Evolutionary conservation across 139 green algal species (phyloP), one percentile per base, ranked within the genome.

Genomic region (Pseudopediastrum boryanum): DNA sequence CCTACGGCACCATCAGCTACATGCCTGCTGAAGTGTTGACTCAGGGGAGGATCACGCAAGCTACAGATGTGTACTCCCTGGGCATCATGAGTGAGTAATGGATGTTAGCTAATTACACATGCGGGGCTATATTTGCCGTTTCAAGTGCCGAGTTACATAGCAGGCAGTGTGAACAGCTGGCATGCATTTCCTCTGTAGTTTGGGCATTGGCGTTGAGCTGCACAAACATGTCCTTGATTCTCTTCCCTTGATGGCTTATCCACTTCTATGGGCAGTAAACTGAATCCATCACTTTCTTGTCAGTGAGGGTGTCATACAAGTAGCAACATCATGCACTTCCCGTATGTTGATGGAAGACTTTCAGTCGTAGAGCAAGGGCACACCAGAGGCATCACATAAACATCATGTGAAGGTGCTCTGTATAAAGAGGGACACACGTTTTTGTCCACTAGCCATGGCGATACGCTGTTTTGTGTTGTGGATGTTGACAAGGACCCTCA

Each of bases 61-160:
- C 75, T 3, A 52, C 54, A 29, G 84, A 88, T 54, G 79, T 88
- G 9, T 88, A 86, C 73, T 81, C 79, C 25, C 84, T 85, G 54
- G 77, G 71, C 52, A 67, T 87, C n/a, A 46, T 86, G 31, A 63
- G 52, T 83, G 65, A n/a, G 50, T 76, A 56, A 9, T 38, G 16
- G 39, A 9, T 5, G 72, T 36, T 61, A 36, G 23, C 27, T 61
- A 56, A 10, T 33, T n/a, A 29, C 75, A 41, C 29, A 23, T 31
- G 5, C 46, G n/a, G 23, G 65, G 19, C 35, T 35, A 63, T 62
- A 6, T 75, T 25, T 36, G 27, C 39, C 21, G 4, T 19, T 7
- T 81, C 25, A 7, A 27, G 39, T 36, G 35, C 39, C n/a, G n/a
- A n/a, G 38, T 64, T 39, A 81, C 19, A 21, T n/a, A 58, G 19